A percentile compares a stretch with the other conserved stretches of the same genome.
phyloP scores from a whole-genome alignment of 2,329 filamentous ascomycete species.

The Fusarium scirpi region DNA sequence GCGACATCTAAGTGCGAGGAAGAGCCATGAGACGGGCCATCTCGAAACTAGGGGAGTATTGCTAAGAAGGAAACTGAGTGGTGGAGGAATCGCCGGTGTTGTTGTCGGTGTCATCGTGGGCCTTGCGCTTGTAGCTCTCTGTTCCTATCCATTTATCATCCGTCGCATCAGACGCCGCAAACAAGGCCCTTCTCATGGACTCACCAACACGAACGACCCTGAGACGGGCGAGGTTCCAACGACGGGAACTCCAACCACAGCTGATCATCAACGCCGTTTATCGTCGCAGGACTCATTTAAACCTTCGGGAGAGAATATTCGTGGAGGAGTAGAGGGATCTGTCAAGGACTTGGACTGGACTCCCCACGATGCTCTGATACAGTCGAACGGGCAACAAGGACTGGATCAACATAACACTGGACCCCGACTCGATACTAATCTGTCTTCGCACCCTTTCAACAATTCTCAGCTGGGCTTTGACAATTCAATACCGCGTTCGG shows the following conservation, averaged over 20 bases:
- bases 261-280: slow-evolving; percentile 47
- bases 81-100: slow-evolving; percentile 55
- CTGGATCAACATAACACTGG: slow-evolving; percentile 19
- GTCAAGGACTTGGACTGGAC: slow-evolving; percentile 47
- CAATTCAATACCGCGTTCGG: slow-evolving; percentile 37
- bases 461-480: slow-evolving; percentile 20
- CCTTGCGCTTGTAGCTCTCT: slow-evolving; percentile 51
- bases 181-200: slow-evolving; percentile 39
- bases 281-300: slow-evolving; percentile 56
- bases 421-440: slow-evolving; percentile 36
- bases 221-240: slow-evolving; percentile 48
- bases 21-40: slow-evolving; percentile 41
- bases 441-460: slow-evolving; percentile 13
- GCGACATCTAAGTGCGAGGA: slow-evolving; percentile 38
- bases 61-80: slow-evolving; percentile 48
- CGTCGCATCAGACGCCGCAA: slow-evolving; percentile 48
- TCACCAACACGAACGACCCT: slow-evolving; percentile 42
- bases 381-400: slow-evolving; percentile 30
- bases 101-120: slow-evolving; percentile 53
- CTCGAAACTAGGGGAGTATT: slow-evolving; percentile 36
- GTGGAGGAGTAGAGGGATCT: slow-evolving; percentile 44
- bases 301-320: slow-evolving; percentile 46
- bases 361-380: slow-evolving; percentile 31
- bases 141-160: slow-evolving; percentile 56
- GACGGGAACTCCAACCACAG: slow-evolving; percentile 19